Evolutionary conservation across 23 red algal genomes (phyloP).

Genomic region (Gracilaria domingensis): DNA sequence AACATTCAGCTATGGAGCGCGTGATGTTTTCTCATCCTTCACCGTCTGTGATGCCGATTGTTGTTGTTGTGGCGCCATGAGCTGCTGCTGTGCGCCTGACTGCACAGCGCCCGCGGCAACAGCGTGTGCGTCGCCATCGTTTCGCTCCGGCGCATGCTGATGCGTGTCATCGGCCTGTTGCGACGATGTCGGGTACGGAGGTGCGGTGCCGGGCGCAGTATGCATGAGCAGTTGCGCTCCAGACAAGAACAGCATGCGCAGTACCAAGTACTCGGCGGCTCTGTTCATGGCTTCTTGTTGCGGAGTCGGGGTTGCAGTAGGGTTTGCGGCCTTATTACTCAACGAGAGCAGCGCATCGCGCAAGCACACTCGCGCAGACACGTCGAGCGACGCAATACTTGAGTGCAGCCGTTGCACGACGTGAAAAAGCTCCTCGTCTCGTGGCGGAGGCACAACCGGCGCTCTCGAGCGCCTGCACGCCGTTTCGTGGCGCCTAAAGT

Average conservation of each 20-base stretch:
- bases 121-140: not conserved
- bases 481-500: conserved; percentile 44
- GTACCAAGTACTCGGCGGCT: conserved; percentile 74
- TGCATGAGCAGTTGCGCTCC: conserved; percentile 57
- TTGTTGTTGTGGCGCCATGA: not conserved
- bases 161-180: not conserved
- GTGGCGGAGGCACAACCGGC: conserved; percentile 4
- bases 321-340: conserved; percentile 66
- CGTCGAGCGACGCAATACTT: conserved; percentile 45
- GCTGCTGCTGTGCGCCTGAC: not conserved
- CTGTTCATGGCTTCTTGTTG: conserved; percentile 78
- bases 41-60: not conserved
- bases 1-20: conserved; percentile 1
- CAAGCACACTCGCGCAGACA: conserved; percentile 62
- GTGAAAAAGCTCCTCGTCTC: conserved; percentile 56
- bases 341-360: conserved; percentile 67
- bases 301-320: conserved; percentile 54
- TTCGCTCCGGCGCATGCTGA: not conserved
- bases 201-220: conserved; percentile 55
- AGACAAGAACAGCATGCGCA: conserved; percentile 80
- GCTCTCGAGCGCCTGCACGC: conserved; percentile 39
- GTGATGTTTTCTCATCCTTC: not conserved
- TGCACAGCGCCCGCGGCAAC: not conserved
- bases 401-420: conserved; percentile 51
- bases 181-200: conserved; percentile 10